Conservation (phyloP, 768 basidiomycete genomes). For the Termitomyces sp. region DNA sequence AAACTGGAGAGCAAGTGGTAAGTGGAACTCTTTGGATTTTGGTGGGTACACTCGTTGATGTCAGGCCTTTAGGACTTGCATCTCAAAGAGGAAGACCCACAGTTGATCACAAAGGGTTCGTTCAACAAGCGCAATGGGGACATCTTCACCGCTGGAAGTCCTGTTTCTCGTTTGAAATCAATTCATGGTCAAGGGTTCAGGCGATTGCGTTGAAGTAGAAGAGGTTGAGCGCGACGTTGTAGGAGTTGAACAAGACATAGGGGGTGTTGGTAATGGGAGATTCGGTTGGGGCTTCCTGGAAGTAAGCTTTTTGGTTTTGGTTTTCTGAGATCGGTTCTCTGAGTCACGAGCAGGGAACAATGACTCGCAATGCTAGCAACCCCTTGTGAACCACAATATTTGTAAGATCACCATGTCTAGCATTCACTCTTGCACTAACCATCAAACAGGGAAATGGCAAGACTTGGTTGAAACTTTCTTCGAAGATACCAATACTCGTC, state of each 20-base stretch:
- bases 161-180: not conserved
- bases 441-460: slow-evolving; percentile 70
- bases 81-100: slow-evolving; percentile 81
- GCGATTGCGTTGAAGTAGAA: not conserved
- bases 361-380: slow-evolving; percentile 52
- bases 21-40: slow-evolving; percentile 28
- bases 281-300: not conserved
- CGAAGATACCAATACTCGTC: slow-evolving; percentile 71
- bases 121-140: slow-evolving; percentile 92
- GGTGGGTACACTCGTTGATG: slow-evolving; percentile 1
- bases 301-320: not conserved
- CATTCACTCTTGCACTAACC: not conserved
- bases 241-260: not conserved
- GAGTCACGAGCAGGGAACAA: no score
- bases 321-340: not conserved
- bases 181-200: not conserved
- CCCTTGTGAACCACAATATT: slow-evolving; percentile 93
- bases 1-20: slow-evolving; percentile 89
- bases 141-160: slow-evolving; percentile 34
- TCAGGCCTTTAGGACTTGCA: slow-evolving; percentile 67
- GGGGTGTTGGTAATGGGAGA: not conserved
- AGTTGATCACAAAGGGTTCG: slow-evolving; percentile 88
- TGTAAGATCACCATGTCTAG: slow-evolving; percentile 43
- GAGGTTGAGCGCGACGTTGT: not conserved
- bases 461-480: slow-evolving; percentile 85